Conservation (phyloP, 176 grass and related monocot genomes). For the Ensete ventricosum region DNA sequence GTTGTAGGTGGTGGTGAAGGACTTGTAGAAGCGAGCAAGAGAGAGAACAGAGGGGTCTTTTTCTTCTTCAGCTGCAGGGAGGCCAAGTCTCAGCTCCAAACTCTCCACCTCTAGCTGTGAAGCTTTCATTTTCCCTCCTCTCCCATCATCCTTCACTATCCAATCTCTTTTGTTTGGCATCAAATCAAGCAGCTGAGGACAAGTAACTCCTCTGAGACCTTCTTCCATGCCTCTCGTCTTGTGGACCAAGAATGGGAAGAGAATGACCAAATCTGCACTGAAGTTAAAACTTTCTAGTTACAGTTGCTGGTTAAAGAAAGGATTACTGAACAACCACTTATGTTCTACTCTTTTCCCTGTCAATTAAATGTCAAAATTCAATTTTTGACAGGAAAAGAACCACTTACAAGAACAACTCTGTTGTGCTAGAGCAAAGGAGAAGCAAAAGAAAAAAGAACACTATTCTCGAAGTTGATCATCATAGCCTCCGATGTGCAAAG, state of each 20-base stretch:
- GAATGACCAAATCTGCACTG: background rate
- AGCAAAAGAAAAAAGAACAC: too few relatives aligned
- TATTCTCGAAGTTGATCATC: too few relatives aligned
- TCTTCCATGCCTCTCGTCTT: conserved; percentile 3
- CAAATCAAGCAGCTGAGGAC: conserved; percentile 8
- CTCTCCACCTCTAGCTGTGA: conserved; percentile 26
- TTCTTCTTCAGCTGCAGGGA: conserved; percentile 27
- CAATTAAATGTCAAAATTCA: too few relatives aligned
- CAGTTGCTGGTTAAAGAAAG: background rate
- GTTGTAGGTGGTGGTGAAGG: background rate
- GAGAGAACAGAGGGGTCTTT: conserved; percentile 19
- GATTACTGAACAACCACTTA: too few relatives aligned
- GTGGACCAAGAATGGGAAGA: background rate
- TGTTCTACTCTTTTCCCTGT: too few relatives aligned
- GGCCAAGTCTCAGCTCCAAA: conserved; percentile 57
- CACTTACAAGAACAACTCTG: too few relatives aligned
- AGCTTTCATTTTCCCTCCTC: background rate
- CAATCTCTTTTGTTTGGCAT: conserved; percentile 13
- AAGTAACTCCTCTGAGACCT: conserved; percentile 18
- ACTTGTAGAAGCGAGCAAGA: conserved; percentile 22
- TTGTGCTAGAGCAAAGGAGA: too few relatives aligned
- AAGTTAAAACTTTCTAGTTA: background rate
- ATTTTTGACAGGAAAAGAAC: too few relatives aligned
- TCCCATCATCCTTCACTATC: conserved; percentile 17
- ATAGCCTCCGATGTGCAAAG: too few relatives aligned